Evolutionary conservation across 2,329 filamentous ascomycete genomes (phyloP).

Genomic region (Cadophora sp.): DNA sequence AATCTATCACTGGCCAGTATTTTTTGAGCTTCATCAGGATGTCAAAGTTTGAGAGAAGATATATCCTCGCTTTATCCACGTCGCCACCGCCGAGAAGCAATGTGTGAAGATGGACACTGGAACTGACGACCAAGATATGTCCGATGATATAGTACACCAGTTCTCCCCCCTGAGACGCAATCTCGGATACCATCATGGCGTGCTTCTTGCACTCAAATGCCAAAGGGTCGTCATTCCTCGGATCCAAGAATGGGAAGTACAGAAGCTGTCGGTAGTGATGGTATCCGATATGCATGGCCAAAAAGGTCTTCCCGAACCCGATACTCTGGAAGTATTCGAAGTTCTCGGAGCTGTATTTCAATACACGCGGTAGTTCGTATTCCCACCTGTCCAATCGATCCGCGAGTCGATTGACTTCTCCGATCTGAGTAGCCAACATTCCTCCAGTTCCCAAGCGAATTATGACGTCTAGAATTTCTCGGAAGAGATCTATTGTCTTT

Average conservation of each 20-base stretch:
- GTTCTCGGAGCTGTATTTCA: conserved; percentile 49
- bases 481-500: conserved; percentile 29
- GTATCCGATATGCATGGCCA: conserved; percentile 54
- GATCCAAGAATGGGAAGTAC: conserved; percentile 53
- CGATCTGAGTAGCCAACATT: conserved; percentile 14
- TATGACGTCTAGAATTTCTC: conserved; percentile 26
- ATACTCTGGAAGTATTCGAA: conserved; percentile 45
- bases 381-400: conserved; percentile 47
- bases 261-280: conserved; percentile 54
- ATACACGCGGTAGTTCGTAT: conserved; percentile 43
- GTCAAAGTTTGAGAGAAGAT: conserved; percentile 45
- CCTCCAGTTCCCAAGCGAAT: conserved; percentile 5
- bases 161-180: conserved; percentile 38
- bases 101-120: conserved; percentile 46
- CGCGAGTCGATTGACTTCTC: conserved; percentile 37
- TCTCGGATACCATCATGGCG: conserved; percentile 48
- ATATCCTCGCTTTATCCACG: conserved; percentile 34
- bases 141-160: conserved; percentile 47
- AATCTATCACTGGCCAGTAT: conserved; percentile 47
- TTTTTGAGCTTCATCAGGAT: conserved; percentile 44
- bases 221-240: conserved; percentile 8
- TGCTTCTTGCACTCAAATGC: conserved; percentile 44
- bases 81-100: conserved; percentile 43
- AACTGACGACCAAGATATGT: conserved; percentile 46
- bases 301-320: conserved; percentile 51